Evolutionary conservation across 2,329 filamentous ascomycete genomes (phyloP).

Genomic region (Ascochyta viciae-villosae): DNA sequence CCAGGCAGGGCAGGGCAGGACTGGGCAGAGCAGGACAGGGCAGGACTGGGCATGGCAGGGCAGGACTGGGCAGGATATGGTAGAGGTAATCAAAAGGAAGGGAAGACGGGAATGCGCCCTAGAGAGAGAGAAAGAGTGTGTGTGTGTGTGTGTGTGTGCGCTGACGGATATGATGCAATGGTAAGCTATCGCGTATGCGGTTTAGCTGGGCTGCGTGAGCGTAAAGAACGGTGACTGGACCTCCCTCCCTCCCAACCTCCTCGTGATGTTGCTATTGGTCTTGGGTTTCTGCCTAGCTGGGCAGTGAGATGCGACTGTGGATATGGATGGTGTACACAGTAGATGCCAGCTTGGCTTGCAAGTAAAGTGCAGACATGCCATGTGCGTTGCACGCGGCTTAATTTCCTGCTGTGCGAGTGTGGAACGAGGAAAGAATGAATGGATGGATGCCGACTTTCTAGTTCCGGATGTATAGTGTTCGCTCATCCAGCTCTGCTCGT

Average conservation of each 20-base stretch:
- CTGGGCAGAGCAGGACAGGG: too few relatives aligned
- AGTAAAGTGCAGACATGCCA: background rate
- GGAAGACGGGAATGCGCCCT: constrained; percentile 1
- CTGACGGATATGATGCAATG: background rate
- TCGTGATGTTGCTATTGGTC: too few relatives aligned
- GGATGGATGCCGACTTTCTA: background rate
- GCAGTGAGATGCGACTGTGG: too few relatives aligned
- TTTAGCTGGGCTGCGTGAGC: background rate
- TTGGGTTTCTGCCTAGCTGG: too few relatives aligned
- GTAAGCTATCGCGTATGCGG: background rate
- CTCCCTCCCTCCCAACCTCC: too few relatives aligned
- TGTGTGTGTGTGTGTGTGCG: background rate
- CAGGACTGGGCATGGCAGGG: too few relatives aligned
- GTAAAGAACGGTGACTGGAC: background rate
- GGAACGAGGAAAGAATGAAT: too few relatives aligned
- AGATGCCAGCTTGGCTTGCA: background rate
- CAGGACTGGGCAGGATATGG: too few relatives aligned
- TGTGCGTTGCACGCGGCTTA: constrained; percentile 12
- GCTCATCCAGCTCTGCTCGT: background rate
- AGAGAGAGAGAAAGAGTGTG: background rate
- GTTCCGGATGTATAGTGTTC: background rate
- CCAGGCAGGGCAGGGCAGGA: too few relatives aligned
- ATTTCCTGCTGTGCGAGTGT: constrained; percentile 1
- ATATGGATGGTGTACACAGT: background rate
- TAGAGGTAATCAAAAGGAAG: too few relatives aligned